Base-by-base conservation (phyloP, 441 rosid species). In the Pelargonium fulgidum region DNA sequence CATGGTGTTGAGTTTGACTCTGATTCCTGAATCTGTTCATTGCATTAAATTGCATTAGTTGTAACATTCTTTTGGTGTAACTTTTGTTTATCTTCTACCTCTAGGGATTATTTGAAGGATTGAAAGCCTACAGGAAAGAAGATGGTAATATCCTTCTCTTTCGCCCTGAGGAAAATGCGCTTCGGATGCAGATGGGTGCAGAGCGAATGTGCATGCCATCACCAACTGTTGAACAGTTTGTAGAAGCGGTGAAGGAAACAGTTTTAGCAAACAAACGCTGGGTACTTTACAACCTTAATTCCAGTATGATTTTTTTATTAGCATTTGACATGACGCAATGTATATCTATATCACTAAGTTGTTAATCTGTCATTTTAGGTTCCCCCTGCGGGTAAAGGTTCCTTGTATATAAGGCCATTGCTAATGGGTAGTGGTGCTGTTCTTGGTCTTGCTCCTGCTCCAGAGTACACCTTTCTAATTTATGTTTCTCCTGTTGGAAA, bases 351-450 rank as follows among this genome's bases (percentile, higher is more conserved):
- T 69, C 65, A 56, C 48, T 73, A 61, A 36, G 69, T 74, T 45
- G 14, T 54, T 44, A 8, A 64, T 66, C 12, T 74, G 24, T 69
- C 62, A 47, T 33, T 33, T 33, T 90, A 93, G 98, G 80, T 81
- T 76, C 98, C 98, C 69, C 98, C 97, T 72, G 72, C 84, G 17
- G 98, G 93, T 70, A 91, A 88, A 85, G 98, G 98, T 17, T 75
- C 94, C 42, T 66, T 93, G 70, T 93, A 91, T 68, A 82, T 93
- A 4, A 85, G 98, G 82, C 97, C 97, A 26, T 79, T 88, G 84
- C 75, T 88, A 66, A 85, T 88, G 89, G 90, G 93, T 36, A 85
- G 85, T 67, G 92, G 92, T 72, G 86, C 90, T 67, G 85, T 87
- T 63, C 75, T 93, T 76, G 97, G 98, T 29, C 73, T 93, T 76